Conservation (phyloP, 2,329 filamentous ascomycete species). For the Berkeleyomyces basicola region DNA sequence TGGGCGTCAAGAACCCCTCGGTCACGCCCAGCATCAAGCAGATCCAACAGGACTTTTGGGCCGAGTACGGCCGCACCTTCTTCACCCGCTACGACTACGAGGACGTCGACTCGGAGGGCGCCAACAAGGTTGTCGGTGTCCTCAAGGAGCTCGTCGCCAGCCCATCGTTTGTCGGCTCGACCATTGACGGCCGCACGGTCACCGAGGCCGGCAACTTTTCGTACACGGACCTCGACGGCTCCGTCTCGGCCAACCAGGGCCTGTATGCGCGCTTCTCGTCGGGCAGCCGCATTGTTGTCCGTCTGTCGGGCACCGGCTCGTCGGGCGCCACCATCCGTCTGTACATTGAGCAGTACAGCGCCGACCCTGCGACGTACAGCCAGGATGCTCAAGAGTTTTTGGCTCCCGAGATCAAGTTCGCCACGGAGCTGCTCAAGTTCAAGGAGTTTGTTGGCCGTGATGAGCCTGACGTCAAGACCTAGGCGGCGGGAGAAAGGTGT, state of each 20-base stretch:
- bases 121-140: constrained; percentile 74
- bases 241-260: constrained; percentile 88
- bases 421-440: constrained; percentile 73
- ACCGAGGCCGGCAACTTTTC: constrained; percentile 88
- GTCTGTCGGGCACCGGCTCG: constrained; percentile 85
- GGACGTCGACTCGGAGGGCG: constrained; percentile 77
- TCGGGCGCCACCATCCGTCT: constrained; percentile 91
- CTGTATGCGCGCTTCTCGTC: constrained; percentile 90
- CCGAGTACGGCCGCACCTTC: constrained; percentile 88
- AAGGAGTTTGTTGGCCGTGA: constrained; percentile 85
- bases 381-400: constrained; percentile 87
- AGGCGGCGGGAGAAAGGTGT: constrained; percentile 18
- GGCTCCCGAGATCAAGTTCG: constrained; percentile 73
- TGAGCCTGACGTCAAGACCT: constrained; percentile 94
- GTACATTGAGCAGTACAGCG: constrained; percentile 92
- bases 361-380: constrained; percentile 59
- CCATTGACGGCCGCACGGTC: constrained; percentile 65
- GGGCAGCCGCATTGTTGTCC: constrained; percentile 85
- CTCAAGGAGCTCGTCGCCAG: constrained; percentile 65
- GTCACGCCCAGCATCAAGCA: constrained; percentile 83
- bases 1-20: constrained; percentile 64
- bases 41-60: constrained; percentile 97
- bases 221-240: constrained; percentile 97
- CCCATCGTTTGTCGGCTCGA: constrained; percentile 61
- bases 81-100: constrained; percentile 99